Evolutionary conservation across 2,329 filamentous ascomycete species (phyloP), one percentile per base, ranked within the genome.

Genomic region (Lachnellula arida): DNA sequence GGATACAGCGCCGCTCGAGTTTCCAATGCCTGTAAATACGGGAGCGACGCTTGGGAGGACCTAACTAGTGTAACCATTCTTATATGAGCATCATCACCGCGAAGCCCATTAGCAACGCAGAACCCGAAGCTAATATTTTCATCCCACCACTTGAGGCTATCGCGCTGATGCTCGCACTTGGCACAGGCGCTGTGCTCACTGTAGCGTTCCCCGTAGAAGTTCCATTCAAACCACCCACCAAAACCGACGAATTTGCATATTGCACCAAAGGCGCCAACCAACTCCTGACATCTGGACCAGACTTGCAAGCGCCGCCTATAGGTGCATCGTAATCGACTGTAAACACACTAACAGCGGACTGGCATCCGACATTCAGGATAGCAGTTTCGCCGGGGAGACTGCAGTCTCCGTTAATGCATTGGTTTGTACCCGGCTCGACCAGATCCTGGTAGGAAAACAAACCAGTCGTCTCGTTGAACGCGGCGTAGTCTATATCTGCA

Each of bases 271-370:
- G 51, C 43, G 15, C 17, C 28, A 57, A 35, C 15, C 47, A 28
- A 37, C n/a, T 50, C 37, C 42, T 51, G 32, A 54, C 51, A 46
- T 59, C 49, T n/a, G 47, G 47, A n/a, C 25, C 49, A 47, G 5
- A 22, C 5, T 25, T 39, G 17, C 43, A 48, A 15, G 37, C 15
- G 15, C 46, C 43, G n/a, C 19, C 42, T 35, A 48, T 65, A 1
- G 78, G 78, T 5, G 78, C 77, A 61, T 75, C 73, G 58, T 79
- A 80, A 54, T 81, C 78, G 19, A 79, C 72, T 0, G 76, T 78
- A 56, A 79, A 81, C 0, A 79, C 68, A 0, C 70, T 74, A 2
- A 81, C 73, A 14, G 63, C 51, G 14, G 63, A 56, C 2, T 74
- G 66, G 42, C 71, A 75, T 0, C 74, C 75, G 14, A 70, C 67